These are phyloP conservation scores for Ogataea angusta DNA, from an alignment of 805 yeast species.

Conservation along the genomic window DNA sequence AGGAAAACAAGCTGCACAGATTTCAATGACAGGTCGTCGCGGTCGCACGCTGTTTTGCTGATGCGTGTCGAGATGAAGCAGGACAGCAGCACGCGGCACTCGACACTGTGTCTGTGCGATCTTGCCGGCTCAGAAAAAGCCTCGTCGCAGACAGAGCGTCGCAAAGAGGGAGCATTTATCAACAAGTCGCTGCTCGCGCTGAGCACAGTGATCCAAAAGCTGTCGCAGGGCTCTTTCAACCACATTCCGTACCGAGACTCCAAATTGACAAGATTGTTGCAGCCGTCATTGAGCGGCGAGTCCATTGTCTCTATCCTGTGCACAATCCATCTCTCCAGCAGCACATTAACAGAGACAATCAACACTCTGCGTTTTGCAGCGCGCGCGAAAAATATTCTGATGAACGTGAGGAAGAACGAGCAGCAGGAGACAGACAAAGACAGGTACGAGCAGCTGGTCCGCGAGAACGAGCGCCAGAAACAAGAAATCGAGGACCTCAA, in stretches of 20 bases:
- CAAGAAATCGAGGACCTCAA: conserved; percentile 45
- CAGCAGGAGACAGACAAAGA: conserved; percentile 40
- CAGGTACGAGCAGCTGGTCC: conserved; percentile 49
- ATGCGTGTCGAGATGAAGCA: conserved; percentile 52
- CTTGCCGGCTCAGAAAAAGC: conserved; percentile 97
- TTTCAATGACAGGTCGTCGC: conserved; percentile 78
- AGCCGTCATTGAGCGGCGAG: conserved; percentile 88
- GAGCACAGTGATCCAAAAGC: conserved; percentile 86
- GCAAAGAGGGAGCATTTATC: conserved; percentile 92
- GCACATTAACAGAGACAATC: conserved; percentile 69
- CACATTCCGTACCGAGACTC: conserved; percentile 95
- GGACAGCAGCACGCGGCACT: conserved; percentile 39
- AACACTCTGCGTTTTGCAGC: conserved; percentile 91
- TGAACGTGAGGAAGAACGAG: conserved; percentile 59
- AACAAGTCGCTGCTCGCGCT: conserved; percentile 87
- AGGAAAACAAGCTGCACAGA: conserved; percentile 88
- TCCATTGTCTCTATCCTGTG: conserved; percentile 83
- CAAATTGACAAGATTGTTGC: conserved; percentile 82
- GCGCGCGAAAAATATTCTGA: conserved; percentile 80
- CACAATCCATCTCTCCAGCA: conserved; percentile 68
- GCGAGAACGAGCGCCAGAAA: conserved; percentile 60
- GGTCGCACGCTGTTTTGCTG: conserved; percentile 89
- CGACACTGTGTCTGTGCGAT: conserved; percentile 84
- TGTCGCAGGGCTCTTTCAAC: conserved; percentile 37
- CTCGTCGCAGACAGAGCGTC: conserved; percentile 66